Conservation (phyloP, 2,329 filamentous ascomycete species). For the Exophiala aquamarina region DNA sequence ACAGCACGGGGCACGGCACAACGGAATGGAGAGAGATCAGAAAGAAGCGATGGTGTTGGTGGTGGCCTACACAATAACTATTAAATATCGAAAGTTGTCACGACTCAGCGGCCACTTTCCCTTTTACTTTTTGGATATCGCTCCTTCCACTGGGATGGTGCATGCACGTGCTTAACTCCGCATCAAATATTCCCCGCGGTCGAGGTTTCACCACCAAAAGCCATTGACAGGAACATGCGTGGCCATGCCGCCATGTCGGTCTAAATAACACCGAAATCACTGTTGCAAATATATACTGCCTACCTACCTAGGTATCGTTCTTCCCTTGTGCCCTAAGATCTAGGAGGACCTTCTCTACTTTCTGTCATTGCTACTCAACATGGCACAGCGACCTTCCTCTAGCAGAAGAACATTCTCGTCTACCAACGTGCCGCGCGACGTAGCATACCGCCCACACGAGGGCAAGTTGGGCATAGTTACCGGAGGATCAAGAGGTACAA, state of each 20-base stretch:
- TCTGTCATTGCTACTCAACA: not conserved
- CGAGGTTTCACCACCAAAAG: too few relatives aligned
- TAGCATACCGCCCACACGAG: slow-evolving; percentile 50
- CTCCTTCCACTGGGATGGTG: too few relatives aligned
- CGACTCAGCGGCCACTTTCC: too few relatives aligned
- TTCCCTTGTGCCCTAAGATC: too few relatives aligned
- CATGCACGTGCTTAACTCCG: too few relatives aligned
- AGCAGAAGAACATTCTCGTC: slow-evolving; percentile 19
- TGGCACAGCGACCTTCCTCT: slow-evolving; percentile 14
- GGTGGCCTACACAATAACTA: too few relatives aligned
- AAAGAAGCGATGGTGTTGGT: not conserved
- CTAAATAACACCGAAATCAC: too few relatives aligned
- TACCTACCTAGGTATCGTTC: slow-evolving; percentile 9
- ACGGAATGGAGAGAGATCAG: not conserved
- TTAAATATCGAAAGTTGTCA: not conserved
- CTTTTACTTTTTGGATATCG: too few relatives aligned
- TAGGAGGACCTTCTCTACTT: too few relatives aligned
- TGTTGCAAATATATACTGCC: too few relatives aligned
- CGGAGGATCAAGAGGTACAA: slow-evolving; percentile 71
- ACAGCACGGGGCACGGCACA: not conserved
- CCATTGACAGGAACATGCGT: too few relatives aligned
- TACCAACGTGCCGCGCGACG: slow-evolving; percentile 19
- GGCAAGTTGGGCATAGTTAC: slow-evolving; percentile 79
- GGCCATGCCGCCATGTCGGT: too few relatives aligned
- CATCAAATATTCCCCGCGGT: slow-evolving; percentile 20